Conservation (phyloP, 768 basidiomycete species). For the Kwoniella shandongensis region DNA sequence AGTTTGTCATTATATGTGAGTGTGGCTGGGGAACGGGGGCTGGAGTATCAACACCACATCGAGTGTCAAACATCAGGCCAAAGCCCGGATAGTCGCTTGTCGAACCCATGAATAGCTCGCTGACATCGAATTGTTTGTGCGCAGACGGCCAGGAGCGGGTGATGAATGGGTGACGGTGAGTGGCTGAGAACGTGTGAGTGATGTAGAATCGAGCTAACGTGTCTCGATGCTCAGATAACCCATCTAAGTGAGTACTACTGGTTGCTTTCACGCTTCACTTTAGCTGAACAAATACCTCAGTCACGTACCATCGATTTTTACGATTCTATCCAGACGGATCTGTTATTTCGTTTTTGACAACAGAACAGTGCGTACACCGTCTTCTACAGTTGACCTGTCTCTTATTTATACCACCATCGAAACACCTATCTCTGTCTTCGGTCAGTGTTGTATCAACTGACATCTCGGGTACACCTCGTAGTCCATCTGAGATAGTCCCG, state of each 20-base stretch:
- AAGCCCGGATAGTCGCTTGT: no score
- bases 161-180: constrained; percentile 85
- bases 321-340: constrained; percentile 85
- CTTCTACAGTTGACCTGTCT: no score
- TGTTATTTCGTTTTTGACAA: constrained; percentile 79
- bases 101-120: neutral
- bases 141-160: constrained; percentile 70
- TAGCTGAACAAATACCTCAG: constrained; percentile 25
- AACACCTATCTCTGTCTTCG: no score
- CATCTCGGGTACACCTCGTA: constrained; percentile 9
- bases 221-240: constrained; percentile 60
- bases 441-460: no score
- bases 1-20: constrained; percentile 69
- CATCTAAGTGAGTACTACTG: constrained; percentile 60
- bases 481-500: constrained; percentile 64
- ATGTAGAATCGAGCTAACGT: no score
- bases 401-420: no score
- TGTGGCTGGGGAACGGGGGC: constrained; percentile 19
- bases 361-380: constrained; percentile 58
- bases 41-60: neutral
- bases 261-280: neutral
- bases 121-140: neutral
- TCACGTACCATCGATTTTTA: constrained; percentile 92
- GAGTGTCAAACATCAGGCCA: neutral
- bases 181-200: constrained; percentile 8